These are phyloP conservation scores for Plantago major DNA, from an alignment of 257 asterid genomes.

Conservation along the genomic window DNA sequence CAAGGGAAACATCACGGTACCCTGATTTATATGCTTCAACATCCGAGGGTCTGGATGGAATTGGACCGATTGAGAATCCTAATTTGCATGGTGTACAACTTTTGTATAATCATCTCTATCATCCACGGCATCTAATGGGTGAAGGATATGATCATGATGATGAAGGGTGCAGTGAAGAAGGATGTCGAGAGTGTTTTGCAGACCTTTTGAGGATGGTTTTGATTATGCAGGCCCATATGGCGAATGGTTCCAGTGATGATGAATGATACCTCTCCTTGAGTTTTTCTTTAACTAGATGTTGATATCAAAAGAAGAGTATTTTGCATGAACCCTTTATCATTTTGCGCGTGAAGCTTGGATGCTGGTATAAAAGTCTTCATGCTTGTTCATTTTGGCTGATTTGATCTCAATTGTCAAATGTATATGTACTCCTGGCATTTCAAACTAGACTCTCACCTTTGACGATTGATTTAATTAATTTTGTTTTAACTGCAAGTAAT, in stretches of 20 bases:
- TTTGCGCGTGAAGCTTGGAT: neutral
- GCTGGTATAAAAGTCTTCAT: neutral
- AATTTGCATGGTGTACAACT: neutral
- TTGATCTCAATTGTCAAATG: too few species aligned
- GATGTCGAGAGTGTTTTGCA: neutral
- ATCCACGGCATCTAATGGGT: neutral
- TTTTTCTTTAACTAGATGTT: neutral
- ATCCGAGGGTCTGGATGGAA: neutral
- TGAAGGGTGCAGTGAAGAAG: neutral
- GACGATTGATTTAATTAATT: neutral
- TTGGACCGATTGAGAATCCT: neutral
- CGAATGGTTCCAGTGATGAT: constrained; percentile 2
- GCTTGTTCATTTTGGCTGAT: too few species aligned
- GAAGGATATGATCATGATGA: neutral
- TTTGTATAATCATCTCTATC: neutral
- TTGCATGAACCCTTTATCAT: neutral
- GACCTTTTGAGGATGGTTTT: neutral
- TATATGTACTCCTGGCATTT: neutral
- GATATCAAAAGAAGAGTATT: neutral
- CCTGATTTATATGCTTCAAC: neutral
- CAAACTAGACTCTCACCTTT: neutral
- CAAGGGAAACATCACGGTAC: neutral
- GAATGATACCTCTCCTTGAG: neutral
- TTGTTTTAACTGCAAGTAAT: neutral
- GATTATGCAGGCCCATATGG: neutral